These are phyloP conservation scores for Pyrenochaeta sp. DNA, from an alignment of 2,329 filamentous ascomycete genomes.

Conservation along the genomic window DNA sequence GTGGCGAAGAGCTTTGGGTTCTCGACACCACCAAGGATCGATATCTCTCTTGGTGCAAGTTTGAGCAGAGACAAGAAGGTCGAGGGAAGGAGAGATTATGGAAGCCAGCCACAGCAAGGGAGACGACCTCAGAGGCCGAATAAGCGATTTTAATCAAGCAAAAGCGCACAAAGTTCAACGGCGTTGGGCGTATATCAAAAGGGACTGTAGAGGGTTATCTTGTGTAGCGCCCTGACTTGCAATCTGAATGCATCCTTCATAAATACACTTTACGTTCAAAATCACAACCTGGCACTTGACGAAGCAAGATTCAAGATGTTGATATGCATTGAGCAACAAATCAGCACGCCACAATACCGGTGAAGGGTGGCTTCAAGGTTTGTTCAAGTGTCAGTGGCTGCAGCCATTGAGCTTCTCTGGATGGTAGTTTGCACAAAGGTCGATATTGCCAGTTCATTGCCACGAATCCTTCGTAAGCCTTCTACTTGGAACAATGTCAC, in stretches of 20 bases:
- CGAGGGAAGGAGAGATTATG: constrained; percentile 73
- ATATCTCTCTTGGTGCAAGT: constrained; percentile 79
- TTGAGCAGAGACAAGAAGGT: constrained; percentile 75
- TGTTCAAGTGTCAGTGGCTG: neutral
- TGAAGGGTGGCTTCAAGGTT: constrained; percentile 6
- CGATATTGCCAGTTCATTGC: too few relatives aligned
- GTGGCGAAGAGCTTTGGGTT: constrained; percentile 88
- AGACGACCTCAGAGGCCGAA: constrained; percentile 61
- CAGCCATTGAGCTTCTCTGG: neutral
- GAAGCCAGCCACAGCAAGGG: constrained; percentile 75
- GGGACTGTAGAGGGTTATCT: neutral
- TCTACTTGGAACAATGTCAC: too few relatives aligned
- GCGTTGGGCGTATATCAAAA: constrained; percentile 25
- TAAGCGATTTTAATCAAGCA: constrained; percentile 38
- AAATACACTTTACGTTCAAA: too few relatives aligned
- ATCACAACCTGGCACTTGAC: neutral
- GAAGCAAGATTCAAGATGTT: neutral
- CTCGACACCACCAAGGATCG: constrained; percentile 76
- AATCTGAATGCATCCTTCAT: too few relatives aligned
- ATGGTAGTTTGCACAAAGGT: too few relatives aligned
- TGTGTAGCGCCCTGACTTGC: neutral
- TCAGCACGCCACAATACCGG: constrained; percentile 15
- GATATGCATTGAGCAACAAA: neutral
- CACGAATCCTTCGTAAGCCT: too few relatives aligned
- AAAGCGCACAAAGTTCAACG: constrained; percentile 9